Conservation (phyloP, 2,329 filamentous ascomycete genomes). For the Aspergillus intermedius region DNA sequence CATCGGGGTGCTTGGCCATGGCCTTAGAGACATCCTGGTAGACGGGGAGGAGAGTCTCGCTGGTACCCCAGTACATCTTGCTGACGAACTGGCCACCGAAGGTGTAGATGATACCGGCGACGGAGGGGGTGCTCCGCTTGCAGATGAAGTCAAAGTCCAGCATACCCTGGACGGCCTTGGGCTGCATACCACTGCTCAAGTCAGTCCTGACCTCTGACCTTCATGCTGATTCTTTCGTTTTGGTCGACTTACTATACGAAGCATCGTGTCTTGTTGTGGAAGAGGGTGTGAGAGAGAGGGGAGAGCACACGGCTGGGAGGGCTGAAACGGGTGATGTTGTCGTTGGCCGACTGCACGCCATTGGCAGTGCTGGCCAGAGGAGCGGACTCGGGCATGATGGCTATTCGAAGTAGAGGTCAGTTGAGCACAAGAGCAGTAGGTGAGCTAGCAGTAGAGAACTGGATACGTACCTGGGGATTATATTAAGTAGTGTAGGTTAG, state of each 20-base stretch:
- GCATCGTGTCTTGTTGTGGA: conserved; percentile 99
- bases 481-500: conserved; percentile 11
- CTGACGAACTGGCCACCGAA: conserved; percentile 99
- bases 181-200: conserved; percentile 73
- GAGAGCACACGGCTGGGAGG: conserved; percentile 88
- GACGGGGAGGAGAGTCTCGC: conserved; percentile 95
- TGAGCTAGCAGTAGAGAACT: conserved; percentile 1
- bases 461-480: conserved; percentile 2
- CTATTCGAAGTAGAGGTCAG: conserved; percentile 7
- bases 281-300: conserved; percentile 84
- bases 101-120: conserved; percentile 99
- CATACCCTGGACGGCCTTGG: conserved; percentile 84
- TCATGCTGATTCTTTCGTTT: background rate
- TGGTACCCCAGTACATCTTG: conserved; percentile 99
- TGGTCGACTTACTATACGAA: conserved; percentile 73
- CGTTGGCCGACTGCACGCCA: conserved; percentile 70
- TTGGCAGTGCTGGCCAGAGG: conserved; percentile 45
- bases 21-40: conserved; percentile 94
- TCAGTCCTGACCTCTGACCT: background rate
- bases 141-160: conserved; percentile 99
- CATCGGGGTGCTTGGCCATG: conserved; percentile 91
- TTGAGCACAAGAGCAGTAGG: background rate
- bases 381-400: conserved; percentile 52
- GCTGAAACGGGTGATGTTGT: conserved; percentile 96
- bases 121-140: conserved; percentile 93